Evolutionary conservation across 1,139 yeast species (phyloP).

Genomic region (Taphrina deformans): DNA sequence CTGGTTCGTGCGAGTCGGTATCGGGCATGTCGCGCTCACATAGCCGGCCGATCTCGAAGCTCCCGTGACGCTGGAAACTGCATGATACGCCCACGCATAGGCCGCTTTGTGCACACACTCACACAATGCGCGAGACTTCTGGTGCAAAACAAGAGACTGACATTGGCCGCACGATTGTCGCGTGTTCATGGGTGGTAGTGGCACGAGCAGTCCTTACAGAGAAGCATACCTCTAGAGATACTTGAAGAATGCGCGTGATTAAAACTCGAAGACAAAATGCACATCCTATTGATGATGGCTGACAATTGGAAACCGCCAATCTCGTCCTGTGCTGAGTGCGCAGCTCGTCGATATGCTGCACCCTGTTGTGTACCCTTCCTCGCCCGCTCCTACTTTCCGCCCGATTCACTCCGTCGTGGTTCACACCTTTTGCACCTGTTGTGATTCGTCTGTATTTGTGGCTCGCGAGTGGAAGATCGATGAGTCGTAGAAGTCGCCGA

Average conservation of each 20-base stretch:
- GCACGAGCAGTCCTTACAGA: background rate
- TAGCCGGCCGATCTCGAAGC: too few species aligned
- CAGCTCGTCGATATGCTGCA: background rate
- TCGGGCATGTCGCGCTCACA: background rate
- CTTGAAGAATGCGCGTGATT: slow-evolving; percentile 20
- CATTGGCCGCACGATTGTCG: too few species aligned
- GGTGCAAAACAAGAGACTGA: too few species aligned
- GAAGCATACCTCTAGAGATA: slow-evolving; percentile 5
- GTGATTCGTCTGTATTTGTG: background rate
- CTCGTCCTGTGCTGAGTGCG: background rate
- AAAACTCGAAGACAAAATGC: slow-evolving; percentile 21
- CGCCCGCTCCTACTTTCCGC: slow-evolving; percentile 3
- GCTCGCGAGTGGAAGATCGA: background rate
- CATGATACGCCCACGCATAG: too few species aligned
- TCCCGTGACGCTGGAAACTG: too few species aligned
- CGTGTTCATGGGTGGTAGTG: background rate
- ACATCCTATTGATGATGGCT: background rate
- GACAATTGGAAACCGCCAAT: background rate
- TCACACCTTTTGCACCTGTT: too few species aligned
- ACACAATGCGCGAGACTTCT: too few species aligned
- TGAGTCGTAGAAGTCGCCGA: background rate
- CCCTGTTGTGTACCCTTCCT: background rate
- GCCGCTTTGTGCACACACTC: too few species aligned
- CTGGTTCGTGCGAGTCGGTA: too few species aligned
- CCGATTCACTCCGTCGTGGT: background rate